Conservation (phyloP, 768 basidiomycete species). For the Tulasnella sp. region DNA sequence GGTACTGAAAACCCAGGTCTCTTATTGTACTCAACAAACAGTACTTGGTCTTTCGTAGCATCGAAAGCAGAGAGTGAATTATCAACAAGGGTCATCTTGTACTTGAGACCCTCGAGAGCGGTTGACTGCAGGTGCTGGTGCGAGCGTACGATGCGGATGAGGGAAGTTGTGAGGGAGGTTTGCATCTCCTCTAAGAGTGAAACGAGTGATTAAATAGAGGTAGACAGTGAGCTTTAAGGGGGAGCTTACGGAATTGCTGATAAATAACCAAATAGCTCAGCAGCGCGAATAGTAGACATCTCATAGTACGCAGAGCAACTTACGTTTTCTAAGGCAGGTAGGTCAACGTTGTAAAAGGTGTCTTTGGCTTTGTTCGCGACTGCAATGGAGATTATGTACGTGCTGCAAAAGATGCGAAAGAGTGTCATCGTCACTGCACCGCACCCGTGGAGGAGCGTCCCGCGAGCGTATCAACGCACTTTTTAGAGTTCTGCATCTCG, state of each 20-base stretch:
- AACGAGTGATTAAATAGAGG: not conserved
- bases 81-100: conserved; percentile 37
- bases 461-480: conserved; percentile 43
- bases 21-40: conserved; percentile 70
- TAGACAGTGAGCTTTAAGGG: not conserved
- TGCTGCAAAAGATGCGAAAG: conserved; percentile 38
- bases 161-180: conserved; percentile 53
- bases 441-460: not conserved
- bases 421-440: not conserved
- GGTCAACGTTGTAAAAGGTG: conserved; percentile 65
- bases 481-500: conserved; percentile 79
- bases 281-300: conserved; percentile 20
- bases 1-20: conserved; percentile 56
- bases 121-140: conserved; percentile 52
- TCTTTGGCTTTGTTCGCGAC: conserved; percentile 65
- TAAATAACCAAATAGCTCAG: conserved; percentile 18
- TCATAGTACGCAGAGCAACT: conserved; percentile 33
- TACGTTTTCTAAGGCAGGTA: conserved; percentile 70
- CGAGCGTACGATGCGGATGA: conserved; percentile 50
- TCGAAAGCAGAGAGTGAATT: conserved; percentile 51
- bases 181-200: conserved; percentile 58
- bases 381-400: conserved; percentile 65
- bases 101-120: conserved; percentile 53
- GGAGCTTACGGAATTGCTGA: conserved; percentile 65
- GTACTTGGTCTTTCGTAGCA: conserved; percentile 56